A percentile compares a stretch with the other conserved stretches of the same genome.
Conservation (phyloP, 352 stramenopile species). For the Phytophthora sojae region DNA sequence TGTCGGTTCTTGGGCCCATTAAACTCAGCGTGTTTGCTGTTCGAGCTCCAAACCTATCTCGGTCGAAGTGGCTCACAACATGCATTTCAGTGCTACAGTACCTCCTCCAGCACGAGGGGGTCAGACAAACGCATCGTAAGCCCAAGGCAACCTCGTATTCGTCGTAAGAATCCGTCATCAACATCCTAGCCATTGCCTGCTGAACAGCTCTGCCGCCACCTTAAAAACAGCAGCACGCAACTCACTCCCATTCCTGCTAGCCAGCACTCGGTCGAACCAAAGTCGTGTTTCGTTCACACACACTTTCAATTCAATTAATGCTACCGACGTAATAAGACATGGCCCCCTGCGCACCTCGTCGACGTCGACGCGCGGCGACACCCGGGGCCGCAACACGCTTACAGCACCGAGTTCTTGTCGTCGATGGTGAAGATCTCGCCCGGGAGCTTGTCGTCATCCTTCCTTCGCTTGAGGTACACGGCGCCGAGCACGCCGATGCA, state of each 20-base stretch:
- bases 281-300: conserved; percentile 47
- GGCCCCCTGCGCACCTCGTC: conserved; percentile 7
- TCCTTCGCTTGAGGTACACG: conserved; percentile 69
- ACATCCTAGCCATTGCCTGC: background rate
- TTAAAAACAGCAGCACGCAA: background rate
- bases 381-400: conserved; percentile 28
- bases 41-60: background rate
- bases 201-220: no score
- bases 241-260: background rate
- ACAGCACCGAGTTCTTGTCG: conserved; percentile 82
- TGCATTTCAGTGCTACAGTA: background rate
- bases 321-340: conserved; percentile 53
- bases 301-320: conserved; percentile 45
- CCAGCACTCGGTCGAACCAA: conserved; percentile 4
- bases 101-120: background rate
- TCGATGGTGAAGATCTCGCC: conserved; percentile 81
- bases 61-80: background rate
- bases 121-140: background rate
- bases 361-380: background rate
- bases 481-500: conserved; percentile 58
- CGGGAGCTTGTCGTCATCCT: conserved; percentile 51
- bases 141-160: conserved; percentile 1
- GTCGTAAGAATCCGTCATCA: background rate
- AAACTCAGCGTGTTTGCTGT: background rate
- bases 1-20: background rate